Evolutionary conservation across 768 basidiomycete genomes (phyloP), one percentile per base, ranked within the genome.

Genomic region (Kondoa subrosea): DNA sequence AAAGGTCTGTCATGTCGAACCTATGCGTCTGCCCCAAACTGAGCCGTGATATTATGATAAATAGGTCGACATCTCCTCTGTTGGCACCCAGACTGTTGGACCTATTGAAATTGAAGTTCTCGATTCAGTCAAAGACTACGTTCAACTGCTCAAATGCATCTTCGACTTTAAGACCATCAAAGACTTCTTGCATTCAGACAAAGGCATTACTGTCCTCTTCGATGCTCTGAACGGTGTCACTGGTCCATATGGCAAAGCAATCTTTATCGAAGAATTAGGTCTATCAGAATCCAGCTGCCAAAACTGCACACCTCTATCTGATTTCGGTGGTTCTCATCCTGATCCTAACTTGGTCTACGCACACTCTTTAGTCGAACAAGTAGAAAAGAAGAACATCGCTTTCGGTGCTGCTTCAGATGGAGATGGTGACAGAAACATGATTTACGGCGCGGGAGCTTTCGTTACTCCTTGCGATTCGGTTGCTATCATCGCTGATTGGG

Each of bases 341-440:
- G 95, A 99, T 77, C 95, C 95, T 32, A 99, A 99, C 81, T 79
- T 99, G 74, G 96, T 91, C 4, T 99, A 97, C 78, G 95, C 95
- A 1, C 89, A 91, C 79, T 81, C 85, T 16, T 86, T 99, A 64
- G 95, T 99, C 40, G 88, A 92, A 69, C 86, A 81, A 21, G 95
- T 99, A 57, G 95, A 99, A 80, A 81, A 81, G 75, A 81, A 87
- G 56, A 81, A 84, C 67, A 91, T 97, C 72, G 82, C 83, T 57
- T 97, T 99, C 73, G 95, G 95, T 66, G 95, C 95, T 33, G 95
- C 95, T 4, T 88, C 86, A 70, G 95, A 99, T 76, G 95, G 95
- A 31, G 95, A 97, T 73, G 93, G 95, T 56, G 95, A 97, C 77
- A 80, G 95, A 71, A 97, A 99, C 81, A 97, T 99, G 95, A 97